Conservation (phyloP, 2,329 filamentous ascomycete genomes). For the Clonostachys byssicola region DNA sequence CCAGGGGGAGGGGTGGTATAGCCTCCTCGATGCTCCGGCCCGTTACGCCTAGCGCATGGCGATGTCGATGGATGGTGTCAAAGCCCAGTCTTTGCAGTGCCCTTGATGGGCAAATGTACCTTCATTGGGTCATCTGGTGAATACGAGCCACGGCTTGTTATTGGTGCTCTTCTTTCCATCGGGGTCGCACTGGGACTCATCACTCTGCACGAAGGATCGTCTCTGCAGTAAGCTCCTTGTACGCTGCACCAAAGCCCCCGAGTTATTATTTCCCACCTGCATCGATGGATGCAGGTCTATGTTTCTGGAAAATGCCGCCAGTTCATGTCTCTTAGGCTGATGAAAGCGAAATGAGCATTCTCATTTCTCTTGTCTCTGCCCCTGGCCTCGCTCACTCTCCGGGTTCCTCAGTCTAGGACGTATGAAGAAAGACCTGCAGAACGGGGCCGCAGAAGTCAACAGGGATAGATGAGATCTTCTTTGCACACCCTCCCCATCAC, state of each 20-base stretch:
- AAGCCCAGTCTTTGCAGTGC: not conserved
- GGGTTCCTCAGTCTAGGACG: no score
- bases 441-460: no score
- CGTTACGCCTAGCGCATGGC: not conserved
- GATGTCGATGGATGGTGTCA: not conserved
- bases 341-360: not conserved
- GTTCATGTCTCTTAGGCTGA: not conserved
- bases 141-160: not conserved
- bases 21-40: not conserved
- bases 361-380: not conserved
- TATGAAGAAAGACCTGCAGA: no score
- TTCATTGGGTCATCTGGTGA: not conserved
- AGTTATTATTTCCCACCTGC: not conserved
- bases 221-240: conserved; percentile 1
- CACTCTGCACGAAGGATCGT: conserved; percentile 1
- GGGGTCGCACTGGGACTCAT: not conserved
- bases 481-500: no score
- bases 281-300: not conserved
- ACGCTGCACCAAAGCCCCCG: not conserved
- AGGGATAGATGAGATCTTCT: no score
- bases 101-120: not conserved
- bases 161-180: not conserved
- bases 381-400: no score
- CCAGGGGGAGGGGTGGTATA: not conserved
- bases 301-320: not conserved